phyloP scores from a whole-genome alignment of 495 filamentous ascomycete genomes.

The Entonaema liquescens region DNA sequence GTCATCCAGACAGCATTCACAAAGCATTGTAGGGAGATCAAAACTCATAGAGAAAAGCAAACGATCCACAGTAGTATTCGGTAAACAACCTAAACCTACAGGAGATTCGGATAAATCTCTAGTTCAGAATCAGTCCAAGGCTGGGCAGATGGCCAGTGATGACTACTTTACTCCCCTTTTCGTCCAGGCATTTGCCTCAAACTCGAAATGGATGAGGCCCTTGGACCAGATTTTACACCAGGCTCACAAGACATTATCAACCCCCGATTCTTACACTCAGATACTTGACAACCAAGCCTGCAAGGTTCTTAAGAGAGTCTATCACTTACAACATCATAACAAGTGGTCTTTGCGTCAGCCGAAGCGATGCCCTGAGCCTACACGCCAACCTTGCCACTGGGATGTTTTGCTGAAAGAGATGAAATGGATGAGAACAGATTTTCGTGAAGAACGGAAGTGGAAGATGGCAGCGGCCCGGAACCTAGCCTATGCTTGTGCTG shows the following conservation, averaged over 20 bases:
- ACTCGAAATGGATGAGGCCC: constrained; percentile 65
- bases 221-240: constrained; percentile 74
- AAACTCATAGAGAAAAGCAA: constrained; percentile 71
- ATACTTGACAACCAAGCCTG: constrained; percentile 85
- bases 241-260: constrained; percentile 84
- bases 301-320: constrained; percentile 82
- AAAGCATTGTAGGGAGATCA: constrained; percentile 61
- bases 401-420: constrained; percentile 89
- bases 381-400: constrained; percentile 75
- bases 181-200: constrained; percentile 69
- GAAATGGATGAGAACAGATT: constrained; percentile 98
- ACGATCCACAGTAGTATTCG: constrained; percentile 82
- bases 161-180: constrained; percentile 90
- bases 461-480: constrained; percentile 82
- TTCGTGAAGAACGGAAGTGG: constrained; percentile 92
- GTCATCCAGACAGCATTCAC: constrained; percentile 44
- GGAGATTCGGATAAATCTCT: constrained; percentile 42
- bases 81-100: constrained; percentile 59
- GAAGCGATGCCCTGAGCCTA: constrained; percentile 79
- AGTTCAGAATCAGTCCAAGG: constrained; percentile 46
- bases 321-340: constrained; percentile 85
- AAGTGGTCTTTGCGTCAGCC: constrained; percentile 91
- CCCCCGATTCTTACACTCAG: constrained; percentile 75
- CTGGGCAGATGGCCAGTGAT: constrained; percentile 54
- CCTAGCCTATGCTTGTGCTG: constrained; percentile 80